These are phyloP conservation scores for Triticum dicoccoides DNA, from an alignment of 176 grass and related monocot genomes.

Conservation along the genomic window DNA sequence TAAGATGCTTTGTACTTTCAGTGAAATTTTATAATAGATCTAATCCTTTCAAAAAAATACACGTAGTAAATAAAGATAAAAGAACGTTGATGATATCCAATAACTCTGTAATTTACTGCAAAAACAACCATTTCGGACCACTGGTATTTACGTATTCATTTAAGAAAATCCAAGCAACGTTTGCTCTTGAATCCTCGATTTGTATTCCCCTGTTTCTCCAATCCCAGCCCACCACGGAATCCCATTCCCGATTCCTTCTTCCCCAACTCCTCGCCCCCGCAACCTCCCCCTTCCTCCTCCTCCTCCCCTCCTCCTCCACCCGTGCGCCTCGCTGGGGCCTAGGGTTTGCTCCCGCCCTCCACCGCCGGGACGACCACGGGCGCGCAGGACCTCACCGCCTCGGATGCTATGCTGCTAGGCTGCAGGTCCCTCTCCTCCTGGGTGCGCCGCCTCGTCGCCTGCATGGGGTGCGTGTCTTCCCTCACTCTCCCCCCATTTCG, in stretches of 20 bases:
- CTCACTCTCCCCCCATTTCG: not conserved
- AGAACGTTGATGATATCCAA: no score
- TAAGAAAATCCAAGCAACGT: not conserved
- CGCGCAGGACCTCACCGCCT: not conserved
- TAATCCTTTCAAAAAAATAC: no score
- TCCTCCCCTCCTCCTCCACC: not conserved
- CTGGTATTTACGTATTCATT: not conserved
- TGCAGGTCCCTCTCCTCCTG: conserved; percentile 69
- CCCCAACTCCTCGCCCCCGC: not conserved
- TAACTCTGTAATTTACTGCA: not conserved
- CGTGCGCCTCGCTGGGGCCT: conserved; percentile 1
- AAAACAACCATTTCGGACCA: not conserved
- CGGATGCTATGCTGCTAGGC: conserved; percentile 58
- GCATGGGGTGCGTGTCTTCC: conserved; percentile 73
- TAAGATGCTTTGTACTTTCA: no score
- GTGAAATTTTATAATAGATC: no score
- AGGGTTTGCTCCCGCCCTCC: conserved; percentile 28
- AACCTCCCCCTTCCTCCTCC: not conserved
- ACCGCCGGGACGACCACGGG: not conserved
- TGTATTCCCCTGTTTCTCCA: not conserved
- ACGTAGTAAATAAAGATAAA: no score
- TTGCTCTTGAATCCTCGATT: conserved; percentile 15
- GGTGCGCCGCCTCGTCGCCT: conserved; percentile 71
- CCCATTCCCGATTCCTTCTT: conserved; percentile 19
- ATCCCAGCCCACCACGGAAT: conserved; percentile 27